phyloP scores from a whole-genome alignment of 495 filamentous ascomycete species.

The Astrothelium macrocarpum region DNA sequence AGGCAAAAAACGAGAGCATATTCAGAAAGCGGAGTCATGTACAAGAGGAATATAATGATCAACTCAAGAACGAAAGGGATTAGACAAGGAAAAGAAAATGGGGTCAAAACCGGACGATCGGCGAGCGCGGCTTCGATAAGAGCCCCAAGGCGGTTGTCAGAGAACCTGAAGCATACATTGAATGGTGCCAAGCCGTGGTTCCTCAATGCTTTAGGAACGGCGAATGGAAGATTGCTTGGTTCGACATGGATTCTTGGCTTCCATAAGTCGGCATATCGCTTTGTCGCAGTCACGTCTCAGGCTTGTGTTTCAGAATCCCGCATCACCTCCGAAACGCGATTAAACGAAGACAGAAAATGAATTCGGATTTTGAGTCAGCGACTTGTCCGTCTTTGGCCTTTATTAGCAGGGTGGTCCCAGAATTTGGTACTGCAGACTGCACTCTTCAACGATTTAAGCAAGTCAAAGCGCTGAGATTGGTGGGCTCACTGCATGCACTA shows the following conservation, averaged over 20 bases:
- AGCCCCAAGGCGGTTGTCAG: not conserved
- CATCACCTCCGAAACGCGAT: not conserved
- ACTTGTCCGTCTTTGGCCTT: not conserved
- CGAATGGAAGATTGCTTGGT: not conserved
- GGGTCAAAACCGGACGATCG: not conserved
- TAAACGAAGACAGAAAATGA: not conserved
- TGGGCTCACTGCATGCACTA: no score
- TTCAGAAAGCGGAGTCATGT: not conserved
- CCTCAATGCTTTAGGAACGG: not conserved
- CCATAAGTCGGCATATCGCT: not conserved
- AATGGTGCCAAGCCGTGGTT: not conserved
- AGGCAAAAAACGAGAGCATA: not conserved
- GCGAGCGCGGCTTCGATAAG: not conserved
- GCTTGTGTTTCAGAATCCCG: not conserved
- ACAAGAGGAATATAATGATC: not conserved
- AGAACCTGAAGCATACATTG: constrained; percentile 1
- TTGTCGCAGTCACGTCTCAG: not conserved
- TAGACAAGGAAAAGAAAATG: not conserved
- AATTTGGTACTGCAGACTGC: no score
- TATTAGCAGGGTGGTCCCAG: not conserved
- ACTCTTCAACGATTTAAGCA: no score
- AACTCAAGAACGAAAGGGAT: not conserved
- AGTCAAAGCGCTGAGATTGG: no score
- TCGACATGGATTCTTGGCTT: not conserved
- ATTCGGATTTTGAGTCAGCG: not conserved